Evolutionary conservation across 1,284 basidiomycete species (phyloP).

Genomic region (Apiotrichum porosum): DNA sequence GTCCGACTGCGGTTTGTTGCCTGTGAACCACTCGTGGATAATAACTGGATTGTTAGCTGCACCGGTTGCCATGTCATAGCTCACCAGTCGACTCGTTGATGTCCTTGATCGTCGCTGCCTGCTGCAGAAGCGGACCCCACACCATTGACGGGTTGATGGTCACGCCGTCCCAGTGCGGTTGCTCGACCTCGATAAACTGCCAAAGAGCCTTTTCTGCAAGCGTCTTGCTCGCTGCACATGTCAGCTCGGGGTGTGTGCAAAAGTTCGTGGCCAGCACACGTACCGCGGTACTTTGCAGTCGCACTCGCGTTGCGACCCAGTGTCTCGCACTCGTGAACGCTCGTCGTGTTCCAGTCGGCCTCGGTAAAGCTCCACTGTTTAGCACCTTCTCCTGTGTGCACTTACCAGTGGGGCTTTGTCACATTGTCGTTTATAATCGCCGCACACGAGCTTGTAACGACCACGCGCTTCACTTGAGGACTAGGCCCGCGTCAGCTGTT

Average conservation of each 20-base stretch:
- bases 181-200: conserved; percentile 56
- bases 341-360: conserved; percentile 62
- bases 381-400: background rate
- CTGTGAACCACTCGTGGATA: conserved; percentile 48
- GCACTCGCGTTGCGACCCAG: conserved; percentile 53
- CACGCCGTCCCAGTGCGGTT: conserved; percentile 56
- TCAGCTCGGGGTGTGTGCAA: conserved; percentile 2
- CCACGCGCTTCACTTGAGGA: conserved; percentile 58
- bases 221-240: conserved; percentile 53
- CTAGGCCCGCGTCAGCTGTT: conserved; percentile 21
- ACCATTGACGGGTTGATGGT: conserved; percentile 57
- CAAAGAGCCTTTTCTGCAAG: conserved; percentile 56
- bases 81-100: conserved; percentile 56
- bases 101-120: conserved; percentile 50
- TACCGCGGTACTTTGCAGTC: conserved; percentile 52
- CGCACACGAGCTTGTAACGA: conserved; percentile 60
- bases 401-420: conserved; percentile 7
- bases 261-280: no score
- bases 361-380: conserved; percentile 1
- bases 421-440: conserved; percentile 50
- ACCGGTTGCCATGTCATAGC: conserved; percentile 1
- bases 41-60: conserved; percentile 14
- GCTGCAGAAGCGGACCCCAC: conserved; percentile 54
- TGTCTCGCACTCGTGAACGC: conserved; percentile 54
- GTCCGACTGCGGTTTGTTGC: conserved; percentile 46